Base-by-base conservation (phyloP, 2,329 filamentous ascomycete genomes). In the Xylaria digitata region DNA sequence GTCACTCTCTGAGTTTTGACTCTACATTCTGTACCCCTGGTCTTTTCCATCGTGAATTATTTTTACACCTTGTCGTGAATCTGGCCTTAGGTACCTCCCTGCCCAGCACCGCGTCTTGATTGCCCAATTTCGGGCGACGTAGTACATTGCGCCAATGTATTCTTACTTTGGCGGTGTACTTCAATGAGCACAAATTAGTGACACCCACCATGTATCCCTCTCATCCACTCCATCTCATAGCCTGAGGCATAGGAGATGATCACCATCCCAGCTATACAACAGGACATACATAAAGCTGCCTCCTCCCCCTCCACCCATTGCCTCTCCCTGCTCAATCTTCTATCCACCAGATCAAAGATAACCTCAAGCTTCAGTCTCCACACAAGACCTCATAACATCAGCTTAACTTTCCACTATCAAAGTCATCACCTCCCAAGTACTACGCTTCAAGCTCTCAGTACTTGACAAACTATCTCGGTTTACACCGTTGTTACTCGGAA, bases 211-310 rank as follows among this genome's bases (percentile, higher is more conserved):
- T 64, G 70, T 73, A 71, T 73, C 65, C 71, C 63, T 45, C 68
- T 71, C 71, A 69, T 71, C 67, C 66, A 53, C 50, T 70, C 59
- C 48, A 65, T 69, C 66, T 63, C 52, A 32, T 49, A 65, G 61
- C 59, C 62, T 49, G 66, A 52, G 63, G 50, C 61, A 63, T 48
- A 72, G 63, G 67, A 70, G 67, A 70, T 59, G 73, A 74, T 67
- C 66, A 68, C 71, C 70, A 71, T 73, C 66, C 64, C 61, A 63
- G 66, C 68, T 68, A 61, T 61, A 55, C 61, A 52, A 49, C 58
- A 59, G 19, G 67, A 68, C 64, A 76, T 76, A 78, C 75, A 76
- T 77, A 78, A 76, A 73, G 69, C 65, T 69, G 54, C 64, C 71
- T 68, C 64, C 70, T 70, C 73, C 75, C 71, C 71, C 64, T 72